A percentile compares a stretch with the other conserved stretches of the same genome.
phyloP scores from a whole-genome alignment of 441 rosid species.

The Hypseocharis bilobata region DNA sequence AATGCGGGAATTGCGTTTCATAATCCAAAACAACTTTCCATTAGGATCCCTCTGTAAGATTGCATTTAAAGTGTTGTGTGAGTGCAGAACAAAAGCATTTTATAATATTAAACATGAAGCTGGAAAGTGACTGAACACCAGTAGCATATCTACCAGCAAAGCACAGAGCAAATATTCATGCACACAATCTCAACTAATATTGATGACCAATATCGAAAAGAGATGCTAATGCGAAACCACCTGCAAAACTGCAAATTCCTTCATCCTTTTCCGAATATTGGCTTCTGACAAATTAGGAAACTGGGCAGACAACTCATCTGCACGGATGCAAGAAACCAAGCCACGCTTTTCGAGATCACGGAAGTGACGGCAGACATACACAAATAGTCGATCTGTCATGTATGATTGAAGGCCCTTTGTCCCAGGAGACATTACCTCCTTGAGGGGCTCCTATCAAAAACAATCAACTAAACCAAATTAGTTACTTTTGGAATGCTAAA shows the following conservation, averaged over 20 bases:
- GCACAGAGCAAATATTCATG: constrained; percentile 1
- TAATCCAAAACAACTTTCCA: constrained; percentile 62
- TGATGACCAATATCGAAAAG: not conserved
- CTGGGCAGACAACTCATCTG: constrained; percentile 59
- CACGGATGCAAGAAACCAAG: constrained; percentile 48
- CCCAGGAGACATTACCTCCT: constrained; percentile 87
- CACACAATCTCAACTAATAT: not conserved
- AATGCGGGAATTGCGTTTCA: constrained; percentile 50
- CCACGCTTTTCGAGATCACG: constrained; percentile 55
- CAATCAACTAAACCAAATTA: constrained; percentile 14
- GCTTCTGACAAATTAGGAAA: constrained; percentile 69
- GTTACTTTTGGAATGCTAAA: not conserved
- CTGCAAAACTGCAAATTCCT: constrained; percentile 56
- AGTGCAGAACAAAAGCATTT: not conserved
- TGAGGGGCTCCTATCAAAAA: constrained; percentile 72
- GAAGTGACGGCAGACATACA: constrained; percentile 76
- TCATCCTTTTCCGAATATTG: constrained; percentile 59
- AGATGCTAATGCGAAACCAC: constrained; percentile 30
- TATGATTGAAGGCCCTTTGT: constrained; percentile 74
- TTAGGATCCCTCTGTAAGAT: constrained; percentile 52
- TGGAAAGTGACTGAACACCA: not conserved
- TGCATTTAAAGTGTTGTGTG: constrained; percentile 18
- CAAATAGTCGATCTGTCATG: constrained; percentile 62
- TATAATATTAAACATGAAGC: not conserved
- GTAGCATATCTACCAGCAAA: not conserved